Evolutionary conservation across 495 filamentous ascomycete genomes (phyloP).

Genomic region (Trichoderma asperelloides): DNA sequence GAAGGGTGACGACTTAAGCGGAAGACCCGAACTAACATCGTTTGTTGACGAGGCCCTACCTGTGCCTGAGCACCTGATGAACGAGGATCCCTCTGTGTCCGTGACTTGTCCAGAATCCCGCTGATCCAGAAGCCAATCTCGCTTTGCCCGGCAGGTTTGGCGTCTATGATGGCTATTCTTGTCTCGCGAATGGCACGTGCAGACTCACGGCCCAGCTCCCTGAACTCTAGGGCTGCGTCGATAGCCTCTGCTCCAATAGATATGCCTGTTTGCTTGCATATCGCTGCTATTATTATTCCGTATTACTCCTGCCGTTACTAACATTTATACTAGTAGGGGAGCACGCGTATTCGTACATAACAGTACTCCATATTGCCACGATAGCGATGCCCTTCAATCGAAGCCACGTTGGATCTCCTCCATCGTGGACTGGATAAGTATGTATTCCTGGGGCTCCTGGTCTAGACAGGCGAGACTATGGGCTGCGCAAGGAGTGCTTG

Average conservation of each 20-base stretch:
- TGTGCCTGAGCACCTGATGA: not conserved
- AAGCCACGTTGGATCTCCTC: not conserved
- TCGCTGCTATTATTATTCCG: not conserved
- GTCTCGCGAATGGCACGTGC: not conserved
- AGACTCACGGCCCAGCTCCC: not conserved
- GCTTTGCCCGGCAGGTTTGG: not conserved
- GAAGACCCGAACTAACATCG: not conserved
- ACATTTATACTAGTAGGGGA: not conserved
- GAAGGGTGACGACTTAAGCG: not conserved
- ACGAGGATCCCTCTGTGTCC: not conserved
- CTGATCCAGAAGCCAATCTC: constrained; percentile 1
- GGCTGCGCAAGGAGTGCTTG: not conserved
- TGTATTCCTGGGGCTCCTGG: not conserved
- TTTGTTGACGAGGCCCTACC: not conserved
- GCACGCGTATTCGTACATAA: not conserved
- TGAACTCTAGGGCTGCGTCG: not conserved
- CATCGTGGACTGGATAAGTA: not conserved
- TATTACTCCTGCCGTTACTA: not conserved
- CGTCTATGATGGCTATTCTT: not conserved
- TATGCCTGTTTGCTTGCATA: not conserved
- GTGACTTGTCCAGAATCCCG: not conserved
- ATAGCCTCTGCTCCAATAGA: not conserved
- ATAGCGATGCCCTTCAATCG: not conserved
- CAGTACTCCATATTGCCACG: not conserved
- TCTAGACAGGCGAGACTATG: not conserved